Base-by-base conservation (phyloP, 345 rosid genomes). In the Carallia brachiata region DNA sequence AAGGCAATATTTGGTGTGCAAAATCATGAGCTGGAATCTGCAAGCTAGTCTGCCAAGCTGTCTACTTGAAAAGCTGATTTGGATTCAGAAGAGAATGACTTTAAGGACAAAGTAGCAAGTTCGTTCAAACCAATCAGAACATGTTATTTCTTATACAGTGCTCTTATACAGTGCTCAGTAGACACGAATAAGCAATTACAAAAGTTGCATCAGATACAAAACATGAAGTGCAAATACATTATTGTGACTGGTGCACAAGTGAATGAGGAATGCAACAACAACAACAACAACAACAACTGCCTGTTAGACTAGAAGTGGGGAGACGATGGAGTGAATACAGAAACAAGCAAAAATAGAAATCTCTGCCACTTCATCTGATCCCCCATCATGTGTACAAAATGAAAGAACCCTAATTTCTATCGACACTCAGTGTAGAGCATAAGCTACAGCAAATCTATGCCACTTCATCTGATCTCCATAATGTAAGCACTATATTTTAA, bases 291-390 rank as follows among this genome's bases (percentile, higher is more conserved):
- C 23, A 23, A 23, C 5, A 3, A 12, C 65, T 58, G 36, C 55
- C 59, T 63, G 64, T 40, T 40, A 67, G 63, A 63, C 36, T 65
- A 39, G 32, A 62, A 56, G 19, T 44, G 39, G 32, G 63, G 37
- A 10, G 12, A 31, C 18, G 10, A 31, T 62, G 31, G 8, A 23
- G 68, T 31, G 68, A 40, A 69, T 48, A 61, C 76, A 73, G 78
- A 67, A 58, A 48, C 36, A 28, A 47, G 40, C 67, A 64, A 73
- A 67, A 62, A 65, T 0, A 16, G 50, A 5, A 0, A 50, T 64
- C 54, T 28, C 72, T 56, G 70, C 80, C 37, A 44, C 68, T 73
- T 52, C 62, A 36, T 66, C 75, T 8, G 67, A 34, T 59, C 66
- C 73, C 73, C 69, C 50, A 36, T 37, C 52, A 7, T 52, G 48